Percentiles rank a stretch among this genome's conserved stretches.
Conservation (phyloP, 192 early-diverging fungal species). For the Geranomyces variabilis region DNA sequence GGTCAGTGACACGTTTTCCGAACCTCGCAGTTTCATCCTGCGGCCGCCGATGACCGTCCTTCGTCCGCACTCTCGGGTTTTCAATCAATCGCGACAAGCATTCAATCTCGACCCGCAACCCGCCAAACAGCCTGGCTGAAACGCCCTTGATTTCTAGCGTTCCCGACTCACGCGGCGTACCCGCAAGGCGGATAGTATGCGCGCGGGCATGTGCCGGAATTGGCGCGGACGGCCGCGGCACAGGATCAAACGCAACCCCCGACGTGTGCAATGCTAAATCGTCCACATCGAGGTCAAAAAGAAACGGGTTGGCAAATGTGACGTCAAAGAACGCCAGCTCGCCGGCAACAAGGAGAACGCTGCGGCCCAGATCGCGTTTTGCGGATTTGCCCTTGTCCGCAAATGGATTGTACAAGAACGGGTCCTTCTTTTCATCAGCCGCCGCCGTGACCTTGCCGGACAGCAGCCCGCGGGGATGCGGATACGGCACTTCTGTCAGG, state of each 20-base stretch:
- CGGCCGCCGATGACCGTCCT: constrained; percentile 39
- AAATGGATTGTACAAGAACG: constrained; percentile 85
- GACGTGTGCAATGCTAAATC: constrained; percentile 64
- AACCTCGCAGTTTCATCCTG: constrained; percentile 42
- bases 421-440: constrained; percentile 47
- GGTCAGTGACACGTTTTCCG: background rate
- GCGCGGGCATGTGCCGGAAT: constrained; percentile 67
- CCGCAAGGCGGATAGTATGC: constrained; percentile 66
- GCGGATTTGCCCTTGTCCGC: constrained; percentile 59
- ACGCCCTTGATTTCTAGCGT: constrained; percentile 68
- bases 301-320: constrained; percentile 74
- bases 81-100: constrained; percentile 56
- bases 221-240: constrained; percentile 52
- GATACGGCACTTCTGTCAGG: constrained; percentile 60
- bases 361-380: constrained; percentile 31
- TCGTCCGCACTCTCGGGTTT: constrained; percentile 61
- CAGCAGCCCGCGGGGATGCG: constrained; percentile 52
- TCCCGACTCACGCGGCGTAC: constrained; percentile 63
- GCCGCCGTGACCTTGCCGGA: constrained; percentile 28
- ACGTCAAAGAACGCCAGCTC: constrained; percentile 74
- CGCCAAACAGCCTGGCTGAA: constrained; percentile 67
- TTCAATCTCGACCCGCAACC: constrained; percentile 60
- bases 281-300: constrained; percentile 77
- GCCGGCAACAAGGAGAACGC: constrained; percentile 60
- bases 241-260: constrained; percentile 63